Evolutionary conservation across 352 stramenopile genomes (phyloP), one percentile per base, ranked within the genome.

Genomic region (Pythium diclinum): DNA sequence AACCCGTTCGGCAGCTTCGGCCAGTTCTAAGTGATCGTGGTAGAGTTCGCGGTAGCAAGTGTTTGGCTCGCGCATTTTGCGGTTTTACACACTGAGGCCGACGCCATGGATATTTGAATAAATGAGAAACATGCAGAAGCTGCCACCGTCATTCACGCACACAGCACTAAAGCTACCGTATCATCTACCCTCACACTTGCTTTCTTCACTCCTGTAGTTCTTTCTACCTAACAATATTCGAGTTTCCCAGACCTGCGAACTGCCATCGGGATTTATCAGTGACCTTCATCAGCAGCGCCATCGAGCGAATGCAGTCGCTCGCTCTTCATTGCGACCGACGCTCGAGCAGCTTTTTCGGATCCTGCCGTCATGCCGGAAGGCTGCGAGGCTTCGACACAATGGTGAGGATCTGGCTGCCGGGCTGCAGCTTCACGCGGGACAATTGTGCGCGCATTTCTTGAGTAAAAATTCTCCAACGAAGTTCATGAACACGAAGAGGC

Each of bases 1-100:
- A 73, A 79, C 63, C 72, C 79, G 14, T 89, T 88, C 57, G 56
- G 71, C 44, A 78, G 76, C 56, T 89, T 92, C 44, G 79, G 81
- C 40, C 74, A 72, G 46, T 83, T 83, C 58, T 83, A 66, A 71
- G 33, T 58, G 28, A 51, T 48, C 44, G 44, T 51, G 19, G 44
- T 14, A 13, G 9, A 42, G 36, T 42, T 2, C 36, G n/a, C 44
- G 8, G 19, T 51, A 11, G 44, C 19, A 28, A 25, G 4, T 9
- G 19, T 25, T 11, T 28, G 6, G 17, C 44, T 51, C 44, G 44
- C 19, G 44, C 44, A 46, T 51, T 13, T 6, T 42, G 36, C 36
- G 17, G 17, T 14, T 30, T 25, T 16, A 3, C 11, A 10, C 49
- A 56, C 16, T 19, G 11, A 14, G 13, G 5, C 6, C 49, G 44